A percentile compares a stretch with the other conserved stretches of the same genome.
phyloP scores from a whole-genome alignment of 2,329 filamentous ascomycete genomes.

The Graphilbum sp. region DNA sequence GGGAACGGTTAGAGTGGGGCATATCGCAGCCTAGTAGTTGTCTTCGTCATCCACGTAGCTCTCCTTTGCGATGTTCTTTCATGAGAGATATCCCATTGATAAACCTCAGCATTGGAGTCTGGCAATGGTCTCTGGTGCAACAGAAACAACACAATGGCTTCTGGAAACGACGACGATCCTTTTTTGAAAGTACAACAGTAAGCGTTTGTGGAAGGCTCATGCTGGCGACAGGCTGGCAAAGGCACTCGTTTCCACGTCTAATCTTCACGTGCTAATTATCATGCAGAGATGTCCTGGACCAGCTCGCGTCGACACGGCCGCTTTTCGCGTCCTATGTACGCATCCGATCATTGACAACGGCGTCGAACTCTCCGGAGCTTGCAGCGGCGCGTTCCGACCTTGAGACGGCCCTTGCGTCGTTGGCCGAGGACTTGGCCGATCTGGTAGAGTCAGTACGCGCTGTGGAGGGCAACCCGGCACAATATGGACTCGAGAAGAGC shows the following conservation, averaged over 20 bases:
- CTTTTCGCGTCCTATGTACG: slow-evolving; percentile 91
- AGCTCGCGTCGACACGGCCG: slow-evolving; percentile 65
- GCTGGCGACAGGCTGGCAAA: too few species aligned
- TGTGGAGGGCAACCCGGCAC: slow-evolving; percentile 72
- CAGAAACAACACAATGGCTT: slow-evolving; percentile 38
- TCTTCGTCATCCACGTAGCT: too few species aligned
- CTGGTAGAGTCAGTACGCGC: slow-evolving; percentile 75
- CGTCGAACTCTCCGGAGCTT: slow-evolving; percentile 65
- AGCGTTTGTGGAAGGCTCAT: too few species aligned
- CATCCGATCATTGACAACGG: slow-evolving; percentile 70
- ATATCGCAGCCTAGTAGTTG: too few species aligned
- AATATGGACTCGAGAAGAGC: slow-evolving; percentile 68
- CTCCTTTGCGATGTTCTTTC: too few species aligned
- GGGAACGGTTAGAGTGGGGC: too few species aligned
- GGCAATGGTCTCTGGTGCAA: neutral
- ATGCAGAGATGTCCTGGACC: slow-evolving; percentile 70
- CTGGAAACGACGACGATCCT: slow-evolving; percentile 49
- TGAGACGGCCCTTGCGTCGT: slow-evolving; percentile 43
- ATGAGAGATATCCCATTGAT: too few species aligned
- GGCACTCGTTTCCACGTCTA: too few species aligned
- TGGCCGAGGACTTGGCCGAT: slow-evolving; percentile 75
- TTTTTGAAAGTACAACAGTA: slow-evolving; percentile 60
- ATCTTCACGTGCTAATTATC: too few species aligned
- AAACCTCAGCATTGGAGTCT: too few species aligned
- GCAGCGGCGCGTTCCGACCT: slow-evolving; percentile 60